Evolutionary conservation across 2,329 filamentous ascomycete species (phyloP).

Genomic region (Aphanoascus verrucosus): DNA sequence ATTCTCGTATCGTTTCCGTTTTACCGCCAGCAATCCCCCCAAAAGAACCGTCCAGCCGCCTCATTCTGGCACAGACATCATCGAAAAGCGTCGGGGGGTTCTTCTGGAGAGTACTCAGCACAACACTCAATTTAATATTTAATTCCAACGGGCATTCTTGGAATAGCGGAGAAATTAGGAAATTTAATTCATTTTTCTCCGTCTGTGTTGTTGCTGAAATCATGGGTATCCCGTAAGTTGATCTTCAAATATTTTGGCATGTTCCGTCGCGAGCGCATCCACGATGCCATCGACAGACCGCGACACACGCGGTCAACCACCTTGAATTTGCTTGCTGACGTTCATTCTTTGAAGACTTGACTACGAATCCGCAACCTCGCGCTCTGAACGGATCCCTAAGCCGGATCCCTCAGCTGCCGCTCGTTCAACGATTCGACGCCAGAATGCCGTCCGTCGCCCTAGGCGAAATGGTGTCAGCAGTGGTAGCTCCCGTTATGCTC

Average conservation of each 20-base stretch:
- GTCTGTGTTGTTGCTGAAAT: constrained; percentile 12
- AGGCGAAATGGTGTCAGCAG: constrained; percentile 8
- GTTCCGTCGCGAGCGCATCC: neutral
- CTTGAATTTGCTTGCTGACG: neutral
- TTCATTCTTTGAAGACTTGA: constrained; percentile 1
- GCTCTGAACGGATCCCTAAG: constrained; percentile 26
- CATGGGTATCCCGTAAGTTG: constrained; percentile 37
- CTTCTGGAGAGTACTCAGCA: neutral
- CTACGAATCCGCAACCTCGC: constrained; percentile 10
- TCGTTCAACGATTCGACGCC: constrained; percentile 50
- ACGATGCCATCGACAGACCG: neutral
- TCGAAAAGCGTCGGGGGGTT: neutral
- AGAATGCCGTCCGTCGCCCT: constrained; percentile 18
- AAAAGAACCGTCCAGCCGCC: neutral
- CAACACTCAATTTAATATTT: neutral
- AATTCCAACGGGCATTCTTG: neutral
- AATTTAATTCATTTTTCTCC: neutral
- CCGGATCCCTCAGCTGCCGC: constrained; percentile 42
- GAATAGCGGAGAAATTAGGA: neutral
- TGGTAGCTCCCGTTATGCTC: constrained; percentile 21
- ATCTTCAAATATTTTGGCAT: neutral
- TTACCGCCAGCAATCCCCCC: neutral
- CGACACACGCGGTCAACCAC: neutral
- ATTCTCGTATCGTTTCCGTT: constrained; percentile 3
- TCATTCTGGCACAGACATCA: neutral